These are phyloP conservation scores for Coemansia sp. DNA, from an alignment of 192 early-diverging fungal genomes.

Conservation along the genomic window DNA sequence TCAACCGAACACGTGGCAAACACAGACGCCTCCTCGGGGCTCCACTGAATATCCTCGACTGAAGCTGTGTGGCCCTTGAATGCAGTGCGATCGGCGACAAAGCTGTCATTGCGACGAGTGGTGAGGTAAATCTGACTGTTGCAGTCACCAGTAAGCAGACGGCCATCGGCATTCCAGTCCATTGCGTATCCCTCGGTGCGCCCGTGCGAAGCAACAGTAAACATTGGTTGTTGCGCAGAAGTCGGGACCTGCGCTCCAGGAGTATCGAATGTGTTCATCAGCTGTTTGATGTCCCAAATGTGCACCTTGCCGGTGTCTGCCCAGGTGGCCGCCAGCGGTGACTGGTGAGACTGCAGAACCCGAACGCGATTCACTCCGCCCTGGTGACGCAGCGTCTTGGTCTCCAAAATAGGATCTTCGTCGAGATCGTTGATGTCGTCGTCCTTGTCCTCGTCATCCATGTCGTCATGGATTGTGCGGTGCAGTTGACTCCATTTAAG, in stretches of 20 bases:
- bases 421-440: constrained; percentile 84
- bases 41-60: constrained; percentile 98
- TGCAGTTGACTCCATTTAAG: constrained; percentile 96
- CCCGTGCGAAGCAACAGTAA: constrained; percentile 80
- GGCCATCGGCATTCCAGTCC: constrained; percentile 83
- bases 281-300: constrained; percentile 82
- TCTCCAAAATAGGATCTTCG: constrained; percentile 92
- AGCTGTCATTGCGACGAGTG: constrained; percentile 60
- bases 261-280: constrained; percentile 74
- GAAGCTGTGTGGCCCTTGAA: constrained; percentile 83
- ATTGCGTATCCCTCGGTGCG: constrained; percentile 90
- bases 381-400: constrained; percentile 74
- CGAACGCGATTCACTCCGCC: constrained; percentile 93
- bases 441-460: constrained; percentile 70
- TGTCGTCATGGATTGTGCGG: constrained; percentile 89
- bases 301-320: constrained; percentile 94
- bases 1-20: constrained; percentile 94
- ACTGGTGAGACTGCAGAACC: constrained; percentile 57
- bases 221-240: constrained; percentile 68
- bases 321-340: constrained; percentile 87
- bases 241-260: constrained; percentile 69
- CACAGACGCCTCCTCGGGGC: constrained; percentile 81
- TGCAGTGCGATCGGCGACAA: constrained; percentile 70
- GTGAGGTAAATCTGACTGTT: constrained; percentile 81
- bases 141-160: constrained; percentile 86